Conservation (phyloP, 2,329 filamentous ascomycete species). For the Graphium sp. region DNA sequence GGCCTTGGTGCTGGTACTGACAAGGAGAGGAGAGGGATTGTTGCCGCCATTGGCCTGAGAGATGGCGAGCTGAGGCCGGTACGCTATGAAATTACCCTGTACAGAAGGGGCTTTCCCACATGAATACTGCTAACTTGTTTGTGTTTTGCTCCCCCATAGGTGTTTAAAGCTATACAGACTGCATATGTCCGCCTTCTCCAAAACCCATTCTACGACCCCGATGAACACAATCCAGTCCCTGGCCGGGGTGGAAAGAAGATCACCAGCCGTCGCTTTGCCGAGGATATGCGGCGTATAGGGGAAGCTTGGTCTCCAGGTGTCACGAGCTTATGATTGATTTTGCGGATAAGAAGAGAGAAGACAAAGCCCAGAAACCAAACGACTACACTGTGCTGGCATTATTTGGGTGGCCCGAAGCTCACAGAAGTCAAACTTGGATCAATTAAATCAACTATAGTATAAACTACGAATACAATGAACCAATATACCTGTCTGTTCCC, state of each 20-base stretch:
- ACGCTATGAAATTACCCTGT: conserved; percentile 1
- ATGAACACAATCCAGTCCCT: conserved; percentile 52
- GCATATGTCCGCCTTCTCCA: conserved; percentile 79
- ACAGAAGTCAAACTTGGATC: too few relatives aligned
- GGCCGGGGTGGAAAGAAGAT: conserved; percentile 51
- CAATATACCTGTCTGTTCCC: too few relatives aligned
- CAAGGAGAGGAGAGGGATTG: conserved; percentile 5
- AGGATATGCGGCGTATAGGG: conserved; percentile 74
- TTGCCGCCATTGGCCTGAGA: conserved; percentile 46
- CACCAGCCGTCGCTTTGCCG: conserved; percentile 61
- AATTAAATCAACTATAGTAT: too few relatives aligned
- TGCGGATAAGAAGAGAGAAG: not conserved
- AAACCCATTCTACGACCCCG: conserved; percentile 89
- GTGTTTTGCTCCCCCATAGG: conserved; percentile 1
- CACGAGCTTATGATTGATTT: conserved; percentile 29
- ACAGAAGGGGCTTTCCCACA: conserved; percentile 28
- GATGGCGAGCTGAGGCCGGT: conserved; percentile 77
- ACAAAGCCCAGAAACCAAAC: too few relatives aligned
- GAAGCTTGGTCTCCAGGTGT: conserved; percentile 69
- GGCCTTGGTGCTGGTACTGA: conserved; percentile 12
- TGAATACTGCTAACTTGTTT: conserved; percentile 2
- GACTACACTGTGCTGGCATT: too few relatives aligned
- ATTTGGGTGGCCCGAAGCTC: too few relatives aligned
- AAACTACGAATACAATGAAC: too few relatives aligned
- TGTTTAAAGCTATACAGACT: conserved; percentile 83